phyloP scores from a whole-genome alignment of 345 rosid genomes.

The Syzygium aromaticum region DNA sequence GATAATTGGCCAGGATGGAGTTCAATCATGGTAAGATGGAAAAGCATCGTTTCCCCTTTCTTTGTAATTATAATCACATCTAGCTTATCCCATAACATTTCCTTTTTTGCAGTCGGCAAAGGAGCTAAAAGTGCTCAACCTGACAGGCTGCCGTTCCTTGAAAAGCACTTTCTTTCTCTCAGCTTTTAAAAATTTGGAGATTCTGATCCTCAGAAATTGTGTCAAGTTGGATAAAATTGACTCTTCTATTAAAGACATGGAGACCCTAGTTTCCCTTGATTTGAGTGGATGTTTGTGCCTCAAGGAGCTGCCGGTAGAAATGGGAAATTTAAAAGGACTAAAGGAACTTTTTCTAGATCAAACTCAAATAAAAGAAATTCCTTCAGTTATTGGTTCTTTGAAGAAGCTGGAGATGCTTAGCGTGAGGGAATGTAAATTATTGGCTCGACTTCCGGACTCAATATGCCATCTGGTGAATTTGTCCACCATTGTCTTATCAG shows the following conservation, averaged over 20 bases:
- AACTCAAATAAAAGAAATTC: neutral
- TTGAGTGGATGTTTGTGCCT: neutral
- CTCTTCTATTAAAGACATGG: neutral
- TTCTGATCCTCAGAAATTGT: neutral
- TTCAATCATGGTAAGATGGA: neutral
- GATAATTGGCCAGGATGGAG: neutral
- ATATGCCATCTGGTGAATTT: neutral
- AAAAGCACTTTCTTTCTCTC: neutral
- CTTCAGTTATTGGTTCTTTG: neutral
- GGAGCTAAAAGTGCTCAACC: neutral
- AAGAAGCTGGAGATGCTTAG: neutral
- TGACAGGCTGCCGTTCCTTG: neutral
- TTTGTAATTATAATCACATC: rapidly evolving
- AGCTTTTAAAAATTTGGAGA: neutral
- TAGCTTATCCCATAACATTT: neutral
- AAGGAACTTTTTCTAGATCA: neutral
- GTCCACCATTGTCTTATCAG: neutral
- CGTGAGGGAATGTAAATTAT: neutral
- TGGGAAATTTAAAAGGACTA: neutral
- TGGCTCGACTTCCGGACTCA: neutral
- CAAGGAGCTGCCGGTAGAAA: neutral
- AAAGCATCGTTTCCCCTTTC: no score
- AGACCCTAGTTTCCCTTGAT: neutral
- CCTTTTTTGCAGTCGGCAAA: neutral
- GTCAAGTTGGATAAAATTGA: neutral